phyloP scores from a whole-genome alignment of 148 eudicot genomes.

The Linanthus parryae region DNA sequence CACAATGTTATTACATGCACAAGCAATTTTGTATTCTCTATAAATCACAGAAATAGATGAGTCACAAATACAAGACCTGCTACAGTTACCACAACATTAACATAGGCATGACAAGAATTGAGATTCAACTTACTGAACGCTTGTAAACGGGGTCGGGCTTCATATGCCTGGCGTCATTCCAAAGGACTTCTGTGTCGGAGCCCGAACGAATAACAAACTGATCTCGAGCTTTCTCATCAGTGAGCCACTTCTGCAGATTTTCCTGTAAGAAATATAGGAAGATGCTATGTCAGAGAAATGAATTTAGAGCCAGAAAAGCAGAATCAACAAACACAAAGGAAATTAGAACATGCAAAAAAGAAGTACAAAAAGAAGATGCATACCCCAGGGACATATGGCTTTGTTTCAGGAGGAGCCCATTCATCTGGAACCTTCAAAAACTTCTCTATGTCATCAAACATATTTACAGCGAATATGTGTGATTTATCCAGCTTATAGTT shows the following conservation, averaged over 20 bases:
- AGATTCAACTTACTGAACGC: constrained; percentile 66
- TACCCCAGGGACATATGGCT: constrained; percentile 83
- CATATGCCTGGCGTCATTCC: constrained; percentile 97
- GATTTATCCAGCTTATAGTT: constrained; percentile 69
- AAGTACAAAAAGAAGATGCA: constrained; percentile 3
- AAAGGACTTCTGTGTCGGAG: constrained; percentile 75
- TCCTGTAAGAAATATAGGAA: constrained; percentile 43
- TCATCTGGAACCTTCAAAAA: constrained; percentile 85
- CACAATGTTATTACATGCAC: no score
- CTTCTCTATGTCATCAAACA: constrained; percentile 87
- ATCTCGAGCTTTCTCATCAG: constrained; percentile 90
- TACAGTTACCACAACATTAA: no score
- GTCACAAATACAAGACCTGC: no score
- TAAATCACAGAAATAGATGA: no score
- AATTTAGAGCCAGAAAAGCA: background rate
- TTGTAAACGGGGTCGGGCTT: constrained; percentile 87
- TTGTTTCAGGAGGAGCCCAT: constrained; percentile 94
- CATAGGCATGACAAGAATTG: no score
- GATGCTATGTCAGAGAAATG: background rate
- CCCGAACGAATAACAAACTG: constrained; percentile 94
- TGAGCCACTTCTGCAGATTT: constrained; percentile 85
- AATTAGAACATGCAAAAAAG: background rate
- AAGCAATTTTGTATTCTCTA: no score
- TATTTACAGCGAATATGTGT: constrained; percentile 69
- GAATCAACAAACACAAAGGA: constrained; percentile 2